phyloP scores from a whole-genome alignment of 257 asterid genomes.

The Salvia hispanica region DNA sequence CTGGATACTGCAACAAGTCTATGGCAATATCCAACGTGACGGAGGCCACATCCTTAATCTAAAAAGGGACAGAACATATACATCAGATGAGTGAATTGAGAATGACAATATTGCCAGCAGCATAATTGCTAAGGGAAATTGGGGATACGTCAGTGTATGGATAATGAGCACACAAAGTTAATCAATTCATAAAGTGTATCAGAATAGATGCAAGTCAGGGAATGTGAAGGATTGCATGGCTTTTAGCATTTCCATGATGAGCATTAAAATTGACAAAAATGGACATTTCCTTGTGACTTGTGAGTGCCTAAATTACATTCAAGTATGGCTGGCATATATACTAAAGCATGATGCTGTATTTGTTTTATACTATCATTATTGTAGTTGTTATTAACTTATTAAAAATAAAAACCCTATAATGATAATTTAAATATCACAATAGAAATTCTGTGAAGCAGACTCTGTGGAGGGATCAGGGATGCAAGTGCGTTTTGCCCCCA shows the following conservation, averaged over 20 bases:
- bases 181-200: not conserved
- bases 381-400: too few species aligned
- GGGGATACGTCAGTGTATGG: not conserved
- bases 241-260: not conserved
- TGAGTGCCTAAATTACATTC: too few species aligned
- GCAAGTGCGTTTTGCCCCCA: too few species aligned
- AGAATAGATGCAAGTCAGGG: too few species aligned
- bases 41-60: conserved; percentile 66
- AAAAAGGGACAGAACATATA: conserved; percentile 21
- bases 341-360: too few species aligned
- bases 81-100: conserved; percentile 23
- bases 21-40: conserved; percentile 80
- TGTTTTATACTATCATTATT: too few species aligned
- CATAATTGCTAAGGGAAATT: not conserved
- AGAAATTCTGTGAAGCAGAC: too few species aligned
- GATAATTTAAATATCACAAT: too few species aligned
- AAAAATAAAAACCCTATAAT: too few species aligned
- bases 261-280: conserved; percentile 4
- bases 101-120: conserved; percentile 11
- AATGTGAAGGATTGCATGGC: not conserved
- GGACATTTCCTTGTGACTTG: not conserved
- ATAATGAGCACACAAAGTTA: not conserved
- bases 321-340: too few species aligned
- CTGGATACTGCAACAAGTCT: conserved; percentile 79
- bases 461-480: too few species aligned